Evolutionary conservation across 495 filamentous ascomycete species (phyloP), one percentile per base, ranked within the genome.

Genomic region (Evernia prunastri): DNA sequence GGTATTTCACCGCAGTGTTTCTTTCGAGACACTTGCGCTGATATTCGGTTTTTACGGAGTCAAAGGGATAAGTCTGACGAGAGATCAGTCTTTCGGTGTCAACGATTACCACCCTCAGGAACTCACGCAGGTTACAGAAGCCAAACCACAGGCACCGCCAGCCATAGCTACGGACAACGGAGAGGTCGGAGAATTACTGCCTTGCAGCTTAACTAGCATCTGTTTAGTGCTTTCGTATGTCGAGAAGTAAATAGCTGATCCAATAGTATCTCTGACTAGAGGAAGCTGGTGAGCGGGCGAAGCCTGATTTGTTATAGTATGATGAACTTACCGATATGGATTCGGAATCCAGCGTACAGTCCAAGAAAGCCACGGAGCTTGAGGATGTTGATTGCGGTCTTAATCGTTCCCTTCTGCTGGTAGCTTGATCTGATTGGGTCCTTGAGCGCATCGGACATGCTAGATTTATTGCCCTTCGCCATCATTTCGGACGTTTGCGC

Each of bases 201-300:
- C 87, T 40, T 85, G 82, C 59, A 87, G 83, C 27, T 89, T 89
- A 29, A 86, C 86, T 58, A 91, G 81, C 51, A 92, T 71, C 70
- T 92, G 88, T 72, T 94, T 92, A 63, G 80, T 82, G 70, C 85
- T 87, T 72, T 94, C 89, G 72, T 94, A 94, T 64, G 89, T 90
- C 69, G 86, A 87, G 70, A 94, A 94, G 72, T 94, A 94, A 61
- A 91, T 90, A 4, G 81, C 87, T 13, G 90, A 92, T 47, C 89
- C 89, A 59, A 91, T 80, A 1, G 89, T 91, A 72, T 93, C 89
- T 58, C 89, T 81, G 66, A 91, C 88, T 91, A 54, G 15, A 59
- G 42, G 45, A 23, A 56, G 39, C 59, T n/a, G 47, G 59, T 47
- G 66, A 60, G 31, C 18, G 39, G 13, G 18, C 9, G 11, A 35